These are phyloP conservation scores for Tuber umbilicatum DNA, from an alignment of 495 filamentous ascomycete species.

Conservation along the genomic window DNA sequence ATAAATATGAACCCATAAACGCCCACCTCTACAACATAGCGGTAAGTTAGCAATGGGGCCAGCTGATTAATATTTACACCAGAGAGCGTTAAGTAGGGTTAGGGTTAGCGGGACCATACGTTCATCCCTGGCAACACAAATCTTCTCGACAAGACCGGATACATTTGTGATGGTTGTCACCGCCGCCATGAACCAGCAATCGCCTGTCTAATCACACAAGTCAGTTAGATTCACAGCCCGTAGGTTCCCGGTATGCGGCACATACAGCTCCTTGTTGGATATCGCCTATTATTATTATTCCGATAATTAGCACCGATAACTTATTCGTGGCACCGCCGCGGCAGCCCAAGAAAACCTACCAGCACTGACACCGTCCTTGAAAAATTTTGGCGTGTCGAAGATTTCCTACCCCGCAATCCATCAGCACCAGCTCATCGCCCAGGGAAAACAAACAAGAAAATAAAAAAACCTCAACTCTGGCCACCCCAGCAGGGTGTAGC, in stretches of 20 bases:
- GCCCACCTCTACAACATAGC: conserved; percentile 51
- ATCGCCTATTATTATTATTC: conserved; percentile 26
- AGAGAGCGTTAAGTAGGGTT: not conserved
- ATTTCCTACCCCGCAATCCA: conserved; percentile 52
- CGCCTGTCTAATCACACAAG: conserved; percentile 62
- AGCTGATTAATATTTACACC: not conserved
- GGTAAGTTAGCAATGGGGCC: conserved; percentile 2
- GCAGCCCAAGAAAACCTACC: conserved; percentile 50
- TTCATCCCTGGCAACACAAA: conserved; percentile 78
- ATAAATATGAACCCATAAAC: conserved; percentile 95
- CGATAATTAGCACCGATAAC: conserved; percentile 46
- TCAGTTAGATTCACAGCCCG: not conserved
- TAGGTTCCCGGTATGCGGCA: not conserved
- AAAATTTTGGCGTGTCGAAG: conserved; percentile 82
- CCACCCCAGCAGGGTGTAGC: conserved; percentile 23
- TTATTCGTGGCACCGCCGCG: not conserved
- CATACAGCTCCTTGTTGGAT: conserved; percentile 42
- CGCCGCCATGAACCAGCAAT: conserved; percentile 90
- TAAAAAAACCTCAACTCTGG: conserved; percentile 19
- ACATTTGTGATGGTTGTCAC: conserved; percentile 79
- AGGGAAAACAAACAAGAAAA: conserved; percentile 20
- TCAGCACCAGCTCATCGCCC: not conserved
- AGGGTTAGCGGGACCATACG: conserved; percentile 15
- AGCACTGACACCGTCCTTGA: conserved; percentile 71
- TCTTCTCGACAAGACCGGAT: conserved; percentile 64